A percentile compares a stretch with the other conserved stretches of the same genome.
phyloP scores from a whole-genome alignment of 148 eudicot genomes.

The Vaccinium myrtillus region DNA sequence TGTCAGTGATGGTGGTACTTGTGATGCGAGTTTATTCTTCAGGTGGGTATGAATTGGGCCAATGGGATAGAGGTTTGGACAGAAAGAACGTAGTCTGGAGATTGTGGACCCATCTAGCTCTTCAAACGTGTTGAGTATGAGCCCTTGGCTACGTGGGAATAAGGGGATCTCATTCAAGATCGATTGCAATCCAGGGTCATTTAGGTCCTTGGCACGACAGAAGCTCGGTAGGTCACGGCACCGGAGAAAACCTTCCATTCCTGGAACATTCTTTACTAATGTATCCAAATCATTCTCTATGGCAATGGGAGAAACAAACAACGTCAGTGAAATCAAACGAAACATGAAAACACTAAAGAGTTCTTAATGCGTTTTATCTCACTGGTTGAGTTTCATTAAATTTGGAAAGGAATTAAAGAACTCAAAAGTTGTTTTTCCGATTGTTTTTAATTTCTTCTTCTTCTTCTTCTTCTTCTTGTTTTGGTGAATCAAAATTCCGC shows the following conservation, averaged over 20 bases:
- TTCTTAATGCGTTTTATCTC: too few relatives aligned
- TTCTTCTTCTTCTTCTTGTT: too few relatives aligned
- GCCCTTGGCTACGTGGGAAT: slow-evolving; percentile 29
- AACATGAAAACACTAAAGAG: too few relatives aligned
- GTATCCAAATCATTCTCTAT: slow-evolving; percentile 33
- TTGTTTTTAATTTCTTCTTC: too few relatives aligned
- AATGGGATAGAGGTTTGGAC: slow-evolving; percentile 23
- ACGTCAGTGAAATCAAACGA: too few relatives aligned
- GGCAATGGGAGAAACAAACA: background rate
- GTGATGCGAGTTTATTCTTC: slow-evolving; percentile 8
- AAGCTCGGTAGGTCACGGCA: slow-evolving; percentile 49
- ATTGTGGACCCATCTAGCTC: slow-evolving; percentile 22
- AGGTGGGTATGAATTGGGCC: slow-evolving; percentile 28
- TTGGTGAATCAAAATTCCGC: too few relatives aligned
- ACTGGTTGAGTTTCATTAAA: too few relatives aligned
- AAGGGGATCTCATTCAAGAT: slow-evolving; percentile 19
- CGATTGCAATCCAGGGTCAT: slow-evolving; percentile 15
- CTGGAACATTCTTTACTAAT: slow-evolving; percentile 23
- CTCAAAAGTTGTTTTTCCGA: too few relatives aligned
- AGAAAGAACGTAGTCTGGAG: slow-evolving; percentile 6
- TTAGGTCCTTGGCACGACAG: slow-evolving; percentile 23
- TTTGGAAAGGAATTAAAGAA: too few relatives aligned
- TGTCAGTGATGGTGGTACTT: background rate
- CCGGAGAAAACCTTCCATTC: slow-evolving; percentile 35
- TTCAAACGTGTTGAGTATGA: slow-evolving; percentile 41